phyloP scores from a whole-genome alignment of 306 rosid genomes.

The Malus sylvestris region DNA sequence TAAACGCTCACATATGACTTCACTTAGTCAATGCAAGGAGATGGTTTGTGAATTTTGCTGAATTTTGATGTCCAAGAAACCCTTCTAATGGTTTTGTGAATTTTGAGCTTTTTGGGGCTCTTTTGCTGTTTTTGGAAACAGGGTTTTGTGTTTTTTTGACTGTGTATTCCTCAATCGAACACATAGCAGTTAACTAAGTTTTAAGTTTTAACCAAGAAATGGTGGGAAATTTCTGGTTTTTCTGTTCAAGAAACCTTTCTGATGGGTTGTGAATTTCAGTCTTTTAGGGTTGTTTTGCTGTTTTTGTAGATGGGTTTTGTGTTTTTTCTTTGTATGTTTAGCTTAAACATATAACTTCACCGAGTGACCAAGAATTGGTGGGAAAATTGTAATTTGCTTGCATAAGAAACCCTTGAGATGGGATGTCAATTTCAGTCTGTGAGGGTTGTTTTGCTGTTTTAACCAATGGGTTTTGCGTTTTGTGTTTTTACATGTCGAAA shows the following conservation, averaged over 20 bases:
- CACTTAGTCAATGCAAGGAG: neutral
- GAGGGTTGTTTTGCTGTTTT: neutral
- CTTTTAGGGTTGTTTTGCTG: neutral
- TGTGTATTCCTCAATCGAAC: neutral
- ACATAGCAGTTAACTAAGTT: constrained; percentile 12
- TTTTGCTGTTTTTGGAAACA: neutral
- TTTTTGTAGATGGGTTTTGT: neutral
- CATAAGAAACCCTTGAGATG: neutral
- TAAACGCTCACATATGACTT: neutral
- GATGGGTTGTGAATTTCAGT: neutral
- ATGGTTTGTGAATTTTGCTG: neutral
- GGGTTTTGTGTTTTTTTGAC: neutral
- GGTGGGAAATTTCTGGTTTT: neutral
- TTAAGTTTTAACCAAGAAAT: neutral
- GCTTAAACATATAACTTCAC: constrained; percentile 8
- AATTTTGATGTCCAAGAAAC: neutral
- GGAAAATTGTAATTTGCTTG: neutral
- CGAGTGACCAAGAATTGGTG: neutral
- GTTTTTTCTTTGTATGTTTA: neutral
- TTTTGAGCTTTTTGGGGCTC: neutral
- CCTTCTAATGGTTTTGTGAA: neutral
- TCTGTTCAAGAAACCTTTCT: neutral
- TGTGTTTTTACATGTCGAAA: neutral
- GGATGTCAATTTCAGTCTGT: neutral
- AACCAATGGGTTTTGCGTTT: neutral